phyloP scores from a whole-genome alignment of 2,329 filamentous ascomycete genomes.

The Fusarium dimerum region DNA sequence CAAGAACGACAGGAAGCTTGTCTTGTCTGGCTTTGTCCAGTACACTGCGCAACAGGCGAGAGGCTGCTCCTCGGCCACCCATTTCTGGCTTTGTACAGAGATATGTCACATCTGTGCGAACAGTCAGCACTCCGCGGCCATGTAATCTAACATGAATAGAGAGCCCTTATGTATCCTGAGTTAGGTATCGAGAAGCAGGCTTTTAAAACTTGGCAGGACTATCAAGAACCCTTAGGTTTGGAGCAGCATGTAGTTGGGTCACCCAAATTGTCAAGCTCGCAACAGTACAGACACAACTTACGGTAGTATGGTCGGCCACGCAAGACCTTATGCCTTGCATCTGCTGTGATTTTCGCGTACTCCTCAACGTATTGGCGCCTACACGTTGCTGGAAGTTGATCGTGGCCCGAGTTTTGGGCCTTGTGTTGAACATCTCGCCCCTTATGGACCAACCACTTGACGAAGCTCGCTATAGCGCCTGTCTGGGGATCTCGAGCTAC shows the following conservation, averaged over 20 bases:
- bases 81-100: conserved; percentile 40
- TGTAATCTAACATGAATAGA: background rate
- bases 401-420: conserved; percentile 20
- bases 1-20: conserved; percentile 37
- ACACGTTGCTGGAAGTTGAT: conserved; percentile 33
- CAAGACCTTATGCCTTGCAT: conserved; percentile 33
- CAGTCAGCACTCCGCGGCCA: conserved; percentile 11
- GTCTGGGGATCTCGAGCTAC: conserved; percentile 35
- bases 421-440: conserved; percentile 11
- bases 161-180: background rate
- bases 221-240: background rate
- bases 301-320: conserved; percentile 36
- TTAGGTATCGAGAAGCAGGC: too few species aligned
- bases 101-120: conserved; percentile 38
- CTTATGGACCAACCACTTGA: conserved; percentile 38
- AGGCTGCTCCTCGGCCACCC: conserved; percentile 38
- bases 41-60: conserved; percentile 35
- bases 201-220: too few species aligned
- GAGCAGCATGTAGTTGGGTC: background rate
- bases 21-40: conserved; percentile 34
- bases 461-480: conserved; percentile 35
- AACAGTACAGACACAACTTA: conserved; percentile 28
- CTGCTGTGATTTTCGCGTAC: conserved; percentile 34
- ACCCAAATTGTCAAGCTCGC: background rate
- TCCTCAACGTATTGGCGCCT: conserved; percentile 34